phyloP scores from a whole-genome alignment of 1,284 basidiomycete genomes.

The Malassezia globosa region DNA sequence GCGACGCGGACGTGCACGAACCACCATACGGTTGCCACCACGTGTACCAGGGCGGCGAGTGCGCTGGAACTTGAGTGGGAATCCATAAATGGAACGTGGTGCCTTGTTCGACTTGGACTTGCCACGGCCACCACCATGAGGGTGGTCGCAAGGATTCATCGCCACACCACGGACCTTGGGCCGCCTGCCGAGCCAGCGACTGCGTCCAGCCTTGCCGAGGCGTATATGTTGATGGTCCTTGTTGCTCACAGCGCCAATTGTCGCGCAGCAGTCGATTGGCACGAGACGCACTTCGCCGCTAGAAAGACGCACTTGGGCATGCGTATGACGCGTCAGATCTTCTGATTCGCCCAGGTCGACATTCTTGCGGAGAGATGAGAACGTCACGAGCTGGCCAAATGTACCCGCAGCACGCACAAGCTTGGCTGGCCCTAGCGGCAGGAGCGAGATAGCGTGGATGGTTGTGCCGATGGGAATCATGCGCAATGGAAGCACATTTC shows the following conservation, averaged over 20 bases:
- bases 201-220: slow-evolving; percentile 82
- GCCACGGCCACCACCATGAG: slow-evolving; percentile 94
- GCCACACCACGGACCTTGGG: slow-evolving; percentile 90
- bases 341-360: slow-evolving; percentile 45
- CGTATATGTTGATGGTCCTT: slow-evolving; percentile 71
- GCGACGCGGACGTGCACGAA: slow-evolving; percentile 74
- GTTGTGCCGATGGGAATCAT: slow-evolving; percentile 84
- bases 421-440: slow-evolving; percentile 64
- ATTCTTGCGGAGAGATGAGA: slow-evolving; percentile 21
- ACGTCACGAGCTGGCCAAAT: slow-evolving; percentile 59
- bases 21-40: slow-evolving; percentile 88
- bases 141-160: slow-evolving; percentile 95
- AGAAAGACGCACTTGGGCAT: slow-evolving; percentile 74
- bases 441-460: slow-evolving; percentile 73
- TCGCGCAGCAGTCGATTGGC: slow-evolving; percentile 70
- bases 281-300: slow-evolving; percentile 86
- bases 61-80: slow-evolving; percentile 78
- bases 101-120: slow-evolving; percentile 78
- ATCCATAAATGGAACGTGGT: slow-evolving; percentile 63
- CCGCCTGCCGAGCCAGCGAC: slow-evolving; percentile 73
- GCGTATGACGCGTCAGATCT: slow-evolving; percentile 49
- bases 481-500: slow-evolving; percentile 82
- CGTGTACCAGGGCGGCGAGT: slow-evolving; percentile 73
- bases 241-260: slow-evolving; percentile 85
- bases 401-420: slow-evolving; percentile 83